These are phyloP conservation scores for Marchantia polymorpha DNA, from an alignment of 225 moss, liverwort and hornwort species.

Conservation along the genomic window DNA sequence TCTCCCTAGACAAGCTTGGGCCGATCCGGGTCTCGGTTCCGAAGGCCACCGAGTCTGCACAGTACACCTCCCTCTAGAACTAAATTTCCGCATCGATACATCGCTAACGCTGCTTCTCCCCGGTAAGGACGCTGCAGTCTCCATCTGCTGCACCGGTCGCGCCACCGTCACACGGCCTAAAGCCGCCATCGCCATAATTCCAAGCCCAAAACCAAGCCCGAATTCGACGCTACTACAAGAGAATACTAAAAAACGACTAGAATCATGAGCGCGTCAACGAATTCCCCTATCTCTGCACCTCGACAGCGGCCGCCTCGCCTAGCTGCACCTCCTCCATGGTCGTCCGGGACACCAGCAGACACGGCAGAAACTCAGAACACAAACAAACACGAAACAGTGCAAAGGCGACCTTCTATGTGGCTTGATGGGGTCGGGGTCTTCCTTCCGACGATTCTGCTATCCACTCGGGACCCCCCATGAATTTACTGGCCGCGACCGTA, in stretches of 20 bases:
- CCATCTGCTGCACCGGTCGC: not conserved
- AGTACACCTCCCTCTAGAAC: no score
- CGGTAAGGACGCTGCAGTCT: not conserved
- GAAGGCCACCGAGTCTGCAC: not conserved
- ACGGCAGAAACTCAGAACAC: not conserved
- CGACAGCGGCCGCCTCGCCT: not conserved
- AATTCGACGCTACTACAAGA: not conserved
- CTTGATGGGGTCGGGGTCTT: no score
- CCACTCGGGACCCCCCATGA: no score
- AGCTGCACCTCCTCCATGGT: not conserved
- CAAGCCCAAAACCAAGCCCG: not conserved
- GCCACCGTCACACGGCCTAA: not conserved
- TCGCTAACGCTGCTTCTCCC: not conserved
- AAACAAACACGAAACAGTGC: no score
- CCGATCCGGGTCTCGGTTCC: not conserved
- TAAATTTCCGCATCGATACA: not conserved
- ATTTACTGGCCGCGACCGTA: no score
- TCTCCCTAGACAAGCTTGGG: constrained; percentile 30
- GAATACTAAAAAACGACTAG: not conserved
- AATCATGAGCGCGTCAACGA: not conserved
- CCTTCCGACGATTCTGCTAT: no score
- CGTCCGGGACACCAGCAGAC: not conserved
- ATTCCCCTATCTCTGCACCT: not conserved
- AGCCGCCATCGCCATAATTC: not conserved
- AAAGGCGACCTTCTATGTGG: no score